Percentiles rank a stretch among this genome's conserved stretches.
Evolutionary conservation across 2,329 filamentous ascomycete genomes (phyloP).

Genomic region (Botrytis hyacinthi): DNA sequence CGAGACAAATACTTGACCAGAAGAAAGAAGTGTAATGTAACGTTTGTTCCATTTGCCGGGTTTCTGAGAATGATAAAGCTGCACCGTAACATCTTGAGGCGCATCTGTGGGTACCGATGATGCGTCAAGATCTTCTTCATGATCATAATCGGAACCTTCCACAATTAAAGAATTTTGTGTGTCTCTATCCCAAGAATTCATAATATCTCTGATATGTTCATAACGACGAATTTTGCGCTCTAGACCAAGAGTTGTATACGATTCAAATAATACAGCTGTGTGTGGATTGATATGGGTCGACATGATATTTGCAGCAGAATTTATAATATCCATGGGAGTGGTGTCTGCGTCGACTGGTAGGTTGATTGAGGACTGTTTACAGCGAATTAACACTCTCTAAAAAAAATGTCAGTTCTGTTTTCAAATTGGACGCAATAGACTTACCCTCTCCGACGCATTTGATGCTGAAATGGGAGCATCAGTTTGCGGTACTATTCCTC

Average conservation of each 20-base stretch:
- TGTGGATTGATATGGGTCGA: slow-evolving; percentile 62
- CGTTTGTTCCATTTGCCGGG: slow-evolving; percentile 88
- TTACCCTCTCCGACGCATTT: slow-evolving; percentile 74
- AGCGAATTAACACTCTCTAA: slow-evolving; percentile 70
- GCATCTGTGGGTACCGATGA: slow-evolving; percentile 61
- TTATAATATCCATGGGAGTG: slow-evolving; percentile 69
- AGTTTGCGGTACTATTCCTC: slow-evolving; percentile 49
- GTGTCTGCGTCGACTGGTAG: slow-evolving; percentile 75
- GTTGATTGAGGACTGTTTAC: slow-evolving; percentile 64
- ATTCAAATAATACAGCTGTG: slow-evolving; percentile 72
- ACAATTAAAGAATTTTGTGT: slow-evolving; percentile 72
- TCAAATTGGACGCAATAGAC: slow-evolving; percentile 37
- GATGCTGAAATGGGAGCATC: slow-evolving; percentile 80
- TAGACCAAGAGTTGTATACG: slow-evolving; percentile 71
- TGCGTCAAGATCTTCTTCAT: slow-evolving; percentile 61
- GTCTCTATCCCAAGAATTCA: slow-evolving; percentile 91
- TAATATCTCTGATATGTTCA: slow-evolving; percentile 79
- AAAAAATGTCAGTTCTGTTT: slow-evolving; percentile 36
- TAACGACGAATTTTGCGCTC: slow-evolving; percentile 82
- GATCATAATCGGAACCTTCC: slow-evolving; percentile 56
- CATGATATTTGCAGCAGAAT: slow-evolving; percentile 62
- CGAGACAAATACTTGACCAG: slow-evolving; percentile 69
- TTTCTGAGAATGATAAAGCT: slow-evolving; percentile 77
- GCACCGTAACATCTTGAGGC: slow-evolving; percentile 65
- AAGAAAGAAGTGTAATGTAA: slow-evolving; percentile 68